Conservation (phyloP, 2,329 filamentous ascomycete species). For the Aspergillus cejpii region DNA sequence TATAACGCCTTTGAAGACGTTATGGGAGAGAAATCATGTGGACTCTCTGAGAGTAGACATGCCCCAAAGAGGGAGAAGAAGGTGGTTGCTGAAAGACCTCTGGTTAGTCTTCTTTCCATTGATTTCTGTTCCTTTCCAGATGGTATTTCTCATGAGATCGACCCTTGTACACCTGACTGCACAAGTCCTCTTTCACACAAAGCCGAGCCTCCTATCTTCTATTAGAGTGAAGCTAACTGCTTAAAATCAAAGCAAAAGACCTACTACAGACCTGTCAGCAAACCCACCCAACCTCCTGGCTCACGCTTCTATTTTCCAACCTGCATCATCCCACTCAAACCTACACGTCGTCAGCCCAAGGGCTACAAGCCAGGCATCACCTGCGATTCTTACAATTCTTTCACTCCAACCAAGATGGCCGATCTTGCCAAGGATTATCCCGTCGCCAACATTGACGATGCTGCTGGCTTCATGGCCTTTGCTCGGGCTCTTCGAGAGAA, state of each 20-base stretch:
- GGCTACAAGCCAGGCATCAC: neutral
- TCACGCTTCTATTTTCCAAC: neutral
- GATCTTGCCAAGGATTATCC: neutral
- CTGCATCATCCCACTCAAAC: neutral
- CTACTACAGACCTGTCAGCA: neutral
- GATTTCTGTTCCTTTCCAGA: neutral
- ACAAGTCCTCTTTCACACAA: neutral
- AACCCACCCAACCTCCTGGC: neutral
- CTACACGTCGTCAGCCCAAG: neutral
- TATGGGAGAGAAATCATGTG: conserved; percentile 5
- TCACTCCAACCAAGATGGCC: conserved; percentile 4
- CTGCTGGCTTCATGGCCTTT: conserved; percentile 25
- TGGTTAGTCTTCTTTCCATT: conserved; percentile 40
- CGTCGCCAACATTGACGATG: conserved; percentile 21
- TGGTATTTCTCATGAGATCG: neutral
- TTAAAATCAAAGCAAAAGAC: conserved; percentile 1
- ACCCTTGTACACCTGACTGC: neutral
- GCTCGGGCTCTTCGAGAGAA: conserved; percentile 15
- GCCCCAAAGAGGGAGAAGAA: conserved; percentile 26
- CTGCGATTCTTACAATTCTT: neutral
- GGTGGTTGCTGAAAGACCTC: conserved; percentile 51
- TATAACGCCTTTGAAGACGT: conserved; percentile 11
- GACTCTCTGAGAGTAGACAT: conserved; percentile 19
- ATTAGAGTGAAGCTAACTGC: conserved; percentile 1
- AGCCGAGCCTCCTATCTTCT: too few relatives aligned